Base-by-base conservation (phyloP, 1,139 yeast genomes). In the Blastobotrys serpentis region DNA sequence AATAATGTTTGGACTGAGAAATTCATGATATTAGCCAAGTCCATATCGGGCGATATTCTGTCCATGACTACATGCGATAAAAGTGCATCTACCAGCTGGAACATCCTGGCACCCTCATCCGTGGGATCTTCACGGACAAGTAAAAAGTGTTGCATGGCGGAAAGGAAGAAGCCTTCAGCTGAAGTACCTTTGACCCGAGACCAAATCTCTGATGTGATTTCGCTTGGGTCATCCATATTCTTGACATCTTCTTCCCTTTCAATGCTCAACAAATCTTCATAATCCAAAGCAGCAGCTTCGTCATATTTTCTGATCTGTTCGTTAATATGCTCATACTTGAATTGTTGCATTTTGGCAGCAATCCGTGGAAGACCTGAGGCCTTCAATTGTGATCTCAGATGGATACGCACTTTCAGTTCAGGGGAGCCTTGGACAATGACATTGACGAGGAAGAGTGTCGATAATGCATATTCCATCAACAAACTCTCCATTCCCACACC, bases 61-160 rank as follows among this genome's bases (percentile, higher is more conserved):
- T 71, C 73, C 77, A 82, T 76, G 2, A 92, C 81, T 6, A 92
- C 82, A 61, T 87, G 87, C 25, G 92, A 85, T 21, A 89, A 78
- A 54, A 92, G 75, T 1, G 90, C 90, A 68, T 90, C 95, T 53
- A 90, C 78, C 51, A 92, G 72, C 59, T 89, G 80, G 58, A 87
- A 76, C 62, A 89, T 84, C 56, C 90, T 73, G 0, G 79, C 73
- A 43, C 87, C 89, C 14, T 85, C 94, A 54, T 78, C 79, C 17
- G 75, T 67, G 4, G 69, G 66, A 39, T 65, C 66, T 30, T 66
- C 66, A 22, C 71, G 65, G 3, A 72, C 65, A 54, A 90, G 74
- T 56, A 87, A 82, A 57, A 92, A 72, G 68, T 90, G 95, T 62
- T 90, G 96, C 58, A 92, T 76, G 14, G 95, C 81, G 45, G 95